Evolutionary conservation across 176 grass and related monocot genomes (phyloP), one percentile per base, ranked within the genome.

Genomic region (Stipa capillata): DNA sequence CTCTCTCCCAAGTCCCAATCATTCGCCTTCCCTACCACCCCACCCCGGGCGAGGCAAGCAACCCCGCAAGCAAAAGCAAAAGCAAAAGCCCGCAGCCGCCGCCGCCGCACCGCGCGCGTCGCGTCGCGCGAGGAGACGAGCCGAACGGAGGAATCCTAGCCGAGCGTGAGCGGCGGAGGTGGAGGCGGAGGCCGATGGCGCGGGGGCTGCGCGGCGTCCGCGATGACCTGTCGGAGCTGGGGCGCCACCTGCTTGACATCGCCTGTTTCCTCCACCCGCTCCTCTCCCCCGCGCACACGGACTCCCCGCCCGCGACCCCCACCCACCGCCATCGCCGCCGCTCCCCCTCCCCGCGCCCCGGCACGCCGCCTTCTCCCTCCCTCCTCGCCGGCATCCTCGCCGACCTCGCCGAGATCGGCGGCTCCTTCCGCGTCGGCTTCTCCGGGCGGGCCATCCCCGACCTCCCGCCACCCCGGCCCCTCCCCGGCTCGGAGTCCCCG

Each of bases 241-340:
- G 95, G 14, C 87, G 95, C 6, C 95, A 97, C 76, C 89, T 97
- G 43, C 79, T 97, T 13, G 95, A 92, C 73, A 89, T 97, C 87
- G 95, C 95, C 45, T 97, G 95, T 85, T 94, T 97, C 83, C 79
- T 97, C 24, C 87, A 91, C 87, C 94, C 94, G 25, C 82, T 97
- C 0, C 85, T 97, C 24, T 52, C 44, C 48, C 90, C 93, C 64
- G 73, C 82, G 5, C 80, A 92, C 85, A 83, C 82, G 71, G 90
- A 97, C 74, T 97, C 93, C 13, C 93, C 93, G 73, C 93, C 92
- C 1, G 73, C 91, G 2, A 90, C 86, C 8, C 91, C 89, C 18
- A 68, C 91, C 54, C 44, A 64, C 21, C 73, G 41, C 36, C 64
- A 66, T n/a, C 72, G 53, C 89, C 7, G 36, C 45, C 79, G 39